Evolutionary conservation across 1,284 basidiomycete genomes (phyloP).

Genomic region (Leccinum fallax): DNA sequence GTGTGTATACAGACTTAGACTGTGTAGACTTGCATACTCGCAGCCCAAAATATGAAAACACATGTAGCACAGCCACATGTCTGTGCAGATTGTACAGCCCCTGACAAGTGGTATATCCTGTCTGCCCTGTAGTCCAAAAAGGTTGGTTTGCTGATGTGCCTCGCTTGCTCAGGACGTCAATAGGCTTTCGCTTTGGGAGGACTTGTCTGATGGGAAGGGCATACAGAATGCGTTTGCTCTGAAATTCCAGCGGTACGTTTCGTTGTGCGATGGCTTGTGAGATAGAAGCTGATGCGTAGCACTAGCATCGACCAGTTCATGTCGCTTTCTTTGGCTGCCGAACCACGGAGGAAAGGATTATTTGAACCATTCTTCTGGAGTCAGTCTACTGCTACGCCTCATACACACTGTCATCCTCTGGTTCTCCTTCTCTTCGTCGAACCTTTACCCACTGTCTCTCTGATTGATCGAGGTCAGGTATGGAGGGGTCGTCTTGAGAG

Average conservation of each 20-base stretch:
- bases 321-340: conserved; percentile 73
- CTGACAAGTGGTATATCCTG: background rate
- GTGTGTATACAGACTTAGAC: background rate
- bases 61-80: background rate
- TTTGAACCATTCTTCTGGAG: conserved; percentile 79
- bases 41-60: background rate
- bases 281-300: conserved; percentile 13
- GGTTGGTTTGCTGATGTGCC: background rate
- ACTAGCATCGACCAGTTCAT: conserved; percentile 77
- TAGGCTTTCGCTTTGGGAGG: conserved; percentile 55
- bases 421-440: conserved; percentile 75
- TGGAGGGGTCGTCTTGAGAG: conserved; percentile 69
- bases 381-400: conserved; percentile 41
- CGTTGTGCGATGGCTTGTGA: background rate
- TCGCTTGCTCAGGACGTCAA: conserved; percentile 41
- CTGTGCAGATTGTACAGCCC: background rate
- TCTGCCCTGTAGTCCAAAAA: background rate
- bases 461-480: conserved; percentile 66
- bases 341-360: conserved; percentile 67
- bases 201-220: conserved; percentile 41
- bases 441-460: conserved; percentile 61
- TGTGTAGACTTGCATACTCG: background rate
- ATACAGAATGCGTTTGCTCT: conserved; percentile 47
- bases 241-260: conserved; percentile 63
- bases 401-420: conserved; percentile 51